Conservation (phyloP, 371 early-diverging fungal species). For the Mucor indicus region DNA sequence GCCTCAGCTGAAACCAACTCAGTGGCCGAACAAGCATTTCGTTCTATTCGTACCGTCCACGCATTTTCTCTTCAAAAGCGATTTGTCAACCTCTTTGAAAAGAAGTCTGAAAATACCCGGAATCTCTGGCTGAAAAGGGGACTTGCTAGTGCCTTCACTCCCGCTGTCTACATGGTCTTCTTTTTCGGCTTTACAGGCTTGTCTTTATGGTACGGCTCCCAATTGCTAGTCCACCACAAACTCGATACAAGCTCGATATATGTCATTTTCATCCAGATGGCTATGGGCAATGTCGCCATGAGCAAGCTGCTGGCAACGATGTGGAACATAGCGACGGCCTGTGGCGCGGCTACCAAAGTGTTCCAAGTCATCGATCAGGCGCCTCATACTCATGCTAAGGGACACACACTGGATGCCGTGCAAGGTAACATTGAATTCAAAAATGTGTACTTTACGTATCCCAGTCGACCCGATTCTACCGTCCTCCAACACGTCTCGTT, state of each 20-base stretch:
- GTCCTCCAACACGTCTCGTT: constrained; percentile 57
- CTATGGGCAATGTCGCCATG: constrained; percentile 53
- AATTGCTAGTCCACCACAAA: constrained; percentile 37
- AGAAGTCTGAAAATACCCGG: constrained; percentile 48
- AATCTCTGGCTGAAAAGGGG: constrained; percentile 51
- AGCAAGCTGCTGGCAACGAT: constrained; percentile 53
- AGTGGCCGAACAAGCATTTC: constrained; percentile 63
- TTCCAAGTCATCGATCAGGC: constrained; percentile 77
- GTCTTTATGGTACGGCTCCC: constrained; percentile 76
- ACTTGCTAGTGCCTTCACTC: constrained; percentile 43
- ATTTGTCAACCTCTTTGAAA: constrained; percentile 58
- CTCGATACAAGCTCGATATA: no score
- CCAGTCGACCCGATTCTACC: constrained; percentile 52
- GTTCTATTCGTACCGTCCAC: constrained; percentile 82
- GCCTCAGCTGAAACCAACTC: constrained; percentile 40
- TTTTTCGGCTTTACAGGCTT: constrained; percentile 66
- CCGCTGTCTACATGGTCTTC: constrained; percentile 58
- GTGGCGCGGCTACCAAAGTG: constrained; percentile 62
- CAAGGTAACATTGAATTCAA: constrained; percentile 56
- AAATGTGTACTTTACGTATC: constrained; percentile 65
- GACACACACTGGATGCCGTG: constrained; percentile 23
- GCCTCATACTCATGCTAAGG: constrained; percentile 57
- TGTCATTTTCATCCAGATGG: no score
- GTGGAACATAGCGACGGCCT: constrained; percentile 53
- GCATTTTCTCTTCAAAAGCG: constrained; percentile 78